These are phyloP conservation scores for Nannochloris sp. DNA, from an alignment of 139 green algal species.

Conservation along the genomic window DNA sequence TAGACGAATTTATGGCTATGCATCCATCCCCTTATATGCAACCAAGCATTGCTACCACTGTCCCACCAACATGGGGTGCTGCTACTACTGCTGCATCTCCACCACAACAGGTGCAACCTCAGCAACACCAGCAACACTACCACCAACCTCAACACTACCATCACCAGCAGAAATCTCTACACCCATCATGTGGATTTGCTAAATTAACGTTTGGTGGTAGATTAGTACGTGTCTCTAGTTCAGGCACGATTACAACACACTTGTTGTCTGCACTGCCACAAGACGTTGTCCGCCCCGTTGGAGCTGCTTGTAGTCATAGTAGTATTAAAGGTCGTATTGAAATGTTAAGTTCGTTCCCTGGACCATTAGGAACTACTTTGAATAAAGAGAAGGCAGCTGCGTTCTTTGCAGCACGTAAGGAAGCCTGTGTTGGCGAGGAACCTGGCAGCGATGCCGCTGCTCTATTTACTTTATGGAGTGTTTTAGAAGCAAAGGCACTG, in stretches of 20 bases:
- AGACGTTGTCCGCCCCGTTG: not conserved
- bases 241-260: not conserved
- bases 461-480: not conserved
- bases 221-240: not conserved
- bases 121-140: not conserved
- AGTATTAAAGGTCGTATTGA: not conserved
- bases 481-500: not conserved
- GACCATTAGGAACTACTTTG: slow-evolving; percentile 11
- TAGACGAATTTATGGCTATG: no score
- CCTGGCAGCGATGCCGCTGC: not conserved
- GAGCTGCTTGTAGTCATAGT: not conserved
- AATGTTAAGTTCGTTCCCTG: slow-evolving; percentile 22
- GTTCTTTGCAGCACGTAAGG: slow-evolving; percentile 1
- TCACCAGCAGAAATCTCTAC: not conserved
- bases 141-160: not conserved
- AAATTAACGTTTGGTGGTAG: slow-evolving; percentile 21
- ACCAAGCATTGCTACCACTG: not conserved
- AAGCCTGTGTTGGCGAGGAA: slow-evolving; percentile 15
- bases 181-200: not conserved
- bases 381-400: slow-evolving; percentile 24
- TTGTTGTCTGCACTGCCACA: not conserved
- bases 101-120: not conserved
- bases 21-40: no score
- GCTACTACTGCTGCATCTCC: not conserved
- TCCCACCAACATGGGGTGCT: not conserved